Evolutionary conservation across 768 basidiomycete species (phyloP).

Genomic region (Brasilioporus rufonigricans): DNA sequence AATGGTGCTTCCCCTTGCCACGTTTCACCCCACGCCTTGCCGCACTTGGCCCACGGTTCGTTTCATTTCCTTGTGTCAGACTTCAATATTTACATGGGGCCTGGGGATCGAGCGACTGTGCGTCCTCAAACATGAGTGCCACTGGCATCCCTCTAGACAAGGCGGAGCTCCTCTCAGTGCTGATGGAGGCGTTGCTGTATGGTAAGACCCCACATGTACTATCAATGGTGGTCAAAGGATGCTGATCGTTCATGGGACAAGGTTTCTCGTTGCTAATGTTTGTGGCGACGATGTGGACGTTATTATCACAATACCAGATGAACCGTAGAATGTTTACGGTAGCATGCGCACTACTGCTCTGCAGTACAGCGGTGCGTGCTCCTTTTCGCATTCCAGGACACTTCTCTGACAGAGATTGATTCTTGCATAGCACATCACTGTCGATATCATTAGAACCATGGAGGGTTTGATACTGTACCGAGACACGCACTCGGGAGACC

Average conservation of each 20-base stretch:
- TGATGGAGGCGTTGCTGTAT: not conserved
- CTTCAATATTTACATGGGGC: not conserved
- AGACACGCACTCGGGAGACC: not conserved
- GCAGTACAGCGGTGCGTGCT: not conserved
- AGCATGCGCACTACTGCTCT: not conserved
- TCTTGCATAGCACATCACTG: not conserved
- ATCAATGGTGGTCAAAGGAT: not conserved
- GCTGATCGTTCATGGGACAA: not conserved
- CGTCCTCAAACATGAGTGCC: not conserved
- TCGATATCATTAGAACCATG: not conserved
- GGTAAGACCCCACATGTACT: not conserved
- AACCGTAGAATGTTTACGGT: not conserved
- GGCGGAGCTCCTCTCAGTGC: not conserved
- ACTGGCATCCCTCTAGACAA: not conserved
- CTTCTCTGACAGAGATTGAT: not conserved
- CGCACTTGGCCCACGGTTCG: not conserved
- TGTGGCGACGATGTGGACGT: not conserved
- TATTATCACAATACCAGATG: not conserved
- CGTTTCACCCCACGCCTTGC: not conserved
- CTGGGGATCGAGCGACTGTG: not conserved
- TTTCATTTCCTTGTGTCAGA: not conserved
- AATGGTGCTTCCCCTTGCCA: not conserved
- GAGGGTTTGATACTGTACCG: not conserved
- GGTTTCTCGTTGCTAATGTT: conserved; percentile 3
- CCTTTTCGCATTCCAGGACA: not conserved